Percentiles rank a stretch among this genome's conserved stretches.
These are phyloP conservation scores for Torulaspora indica DNA, from an alignment of 805 yeast genomes.

Conservation along the genomic window DNA sequence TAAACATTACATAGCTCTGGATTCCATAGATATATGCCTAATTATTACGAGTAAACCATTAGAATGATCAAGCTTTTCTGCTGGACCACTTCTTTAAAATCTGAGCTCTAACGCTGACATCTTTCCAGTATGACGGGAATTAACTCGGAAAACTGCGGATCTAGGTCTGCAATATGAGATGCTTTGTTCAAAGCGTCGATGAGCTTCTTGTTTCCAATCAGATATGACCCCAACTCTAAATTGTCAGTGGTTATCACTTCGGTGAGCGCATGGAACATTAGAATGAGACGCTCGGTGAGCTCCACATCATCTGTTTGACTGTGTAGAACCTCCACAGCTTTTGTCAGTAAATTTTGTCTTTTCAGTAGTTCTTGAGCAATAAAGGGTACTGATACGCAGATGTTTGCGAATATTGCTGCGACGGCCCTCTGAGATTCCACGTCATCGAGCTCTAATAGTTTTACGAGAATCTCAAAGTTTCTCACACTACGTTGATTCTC, in stretches of 20 bases:
- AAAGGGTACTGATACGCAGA: conserved; percentile 35
- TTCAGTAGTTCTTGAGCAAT: conserved; percentile 33
- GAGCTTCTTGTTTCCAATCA: conserved; percentile 13
- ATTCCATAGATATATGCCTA: background rate
- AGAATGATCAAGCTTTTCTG: too few relatives aligned
- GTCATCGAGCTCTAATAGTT: conserved; percentile 40
- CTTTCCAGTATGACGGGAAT: conserved; percentile 13
- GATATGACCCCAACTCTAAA: conserved; percentile 6
- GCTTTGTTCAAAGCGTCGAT: conserved; percentile 18
- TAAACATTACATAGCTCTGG: background rate
- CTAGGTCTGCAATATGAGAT: conserved; percentile 15
- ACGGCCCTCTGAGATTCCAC: conserved; percentile 42
- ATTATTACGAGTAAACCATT: too few relatives aligned
- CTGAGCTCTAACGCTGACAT: conserved; percentile 2
- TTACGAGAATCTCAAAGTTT: conserved; percentile 42
- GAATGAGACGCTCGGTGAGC: conserved; percentile 34
- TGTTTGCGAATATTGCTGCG: conserved; percentile 37
- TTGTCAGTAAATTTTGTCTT: conserved; percentile 25
- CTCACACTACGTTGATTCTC: conserved; percentile 36
- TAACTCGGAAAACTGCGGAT: conserved; percentile 21
- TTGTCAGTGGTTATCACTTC: conserved; percentile 20
- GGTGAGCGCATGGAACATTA: conserved; percentile 31
- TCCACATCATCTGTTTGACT: conserved; percentile 32
- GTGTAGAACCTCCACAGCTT: conserved; percentile 24
- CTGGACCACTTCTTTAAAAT: too few relatives aligned